Evolutionary conservation across 805 yeast species (phyloP), one percentile per base, ranked within the genome.

Genomic region (Wickerhamiella hasegawae): DNA sequence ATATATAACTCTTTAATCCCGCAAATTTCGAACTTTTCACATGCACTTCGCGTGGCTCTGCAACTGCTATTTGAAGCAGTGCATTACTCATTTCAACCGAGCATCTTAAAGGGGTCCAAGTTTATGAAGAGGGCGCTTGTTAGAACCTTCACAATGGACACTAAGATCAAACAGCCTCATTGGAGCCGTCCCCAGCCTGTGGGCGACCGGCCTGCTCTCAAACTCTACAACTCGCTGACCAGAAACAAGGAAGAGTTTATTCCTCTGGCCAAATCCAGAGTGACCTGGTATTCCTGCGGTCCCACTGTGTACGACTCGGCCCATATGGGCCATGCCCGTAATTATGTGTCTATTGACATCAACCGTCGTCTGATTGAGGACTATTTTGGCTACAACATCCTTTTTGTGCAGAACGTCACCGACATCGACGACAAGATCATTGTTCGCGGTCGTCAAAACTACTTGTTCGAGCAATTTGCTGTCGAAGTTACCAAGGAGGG

Each of bases 261-360:
- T n/a, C 92, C 97, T 2, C 58, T 63, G 38, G 59, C 63, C 19
- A 69, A 70, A 2, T 53, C 52, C 24, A 69, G 70, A 40, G 79
- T 90, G 33, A 69, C 84, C 1, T 90, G 98, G 98, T 90, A 90
- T 62, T 80, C 84, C 39, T 90, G 98, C 68, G 98, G 98, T 4
- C 98, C 98, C 10, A 90, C 98, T 0, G 98, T 90, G 12, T 90
- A 90, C 53, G 94, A 90, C 58, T 73, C 90, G 23, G 72, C 85
- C 35, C 98, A 90, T 53, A 84, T 90, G 96, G 98, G 98, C 17
- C 98, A 90, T 56, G 98, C 98, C 11, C 68, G 98, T 57, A 90
- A 90, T 59, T 90, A 90, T 51, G 97, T 90, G 33, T 73, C 94
- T 8, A 81, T 80, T 35, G 98, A 90, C 56, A 83, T 90, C 53